Conservation (phyloP, 768 basidiomycete genomes). For the Leccinellum rugosiceps region DNA sequence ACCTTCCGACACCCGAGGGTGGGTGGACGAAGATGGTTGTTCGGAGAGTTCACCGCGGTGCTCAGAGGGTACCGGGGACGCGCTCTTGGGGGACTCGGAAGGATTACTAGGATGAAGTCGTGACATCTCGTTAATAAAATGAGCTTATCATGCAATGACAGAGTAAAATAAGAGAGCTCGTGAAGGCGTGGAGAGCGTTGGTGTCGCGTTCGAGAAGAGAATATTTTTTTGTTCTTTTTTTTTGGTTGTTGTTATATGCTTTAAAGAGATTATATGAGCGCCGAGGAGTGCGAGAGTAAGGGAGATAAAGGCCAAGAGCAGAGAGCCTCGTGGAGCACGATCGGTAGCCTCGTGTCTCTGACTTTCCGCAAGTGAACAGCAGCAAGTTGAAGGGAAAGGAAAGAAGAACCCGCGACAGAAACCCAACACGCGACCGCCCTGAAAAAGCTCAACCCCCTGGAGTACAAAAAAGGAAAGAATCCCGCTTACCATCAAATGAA, state of each 20-base stretch:
- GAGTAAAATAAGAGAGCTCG: slow-evolving; percentile 30
- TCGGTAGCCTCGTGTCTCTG: slow-evolving; percentile 48
- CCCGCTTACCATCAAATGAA: slow-evolving; percentile 28
- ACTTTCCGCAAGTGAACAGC: slow-evolving; percentile 38
- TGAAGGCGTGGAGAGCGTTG: slow-evolving; percentile 25
- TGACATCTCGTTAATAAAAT: slow-evolving; percentile 37
- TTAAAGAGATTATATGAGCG: slow-evolving; percentile 16
- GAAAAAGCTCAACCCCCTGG: slow-evolving; percentile 32
- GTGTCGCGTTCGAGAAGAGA: slow-evolving; percentile 32
- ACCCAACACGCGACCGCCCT: slow-evolving; percentile 31
- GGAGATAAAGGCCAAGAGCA: slow-evolving; percentile 27
- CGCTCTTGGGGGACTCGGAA: slow-evolving; percentile 31
- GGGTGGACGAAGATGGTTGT: slow-evolving; percentile 35
- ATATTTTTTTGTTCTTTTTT: slow-evolving; percentile 20
- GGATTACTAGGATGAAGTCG: slow-evolving; percentile 31
- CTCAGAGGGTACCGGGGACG: slow-evolving; percentile 26
- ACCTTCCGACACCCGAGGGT: slow-evolving; percentile 36
- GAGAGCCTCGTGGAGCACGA: slow-evolving; percentile 47
- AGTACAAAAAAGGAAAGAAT: slow-evolving; percentile 28
- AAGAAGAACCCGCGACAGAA: slow-evolving; percentile 17
- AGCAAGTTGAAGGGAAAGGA: slow-evolving; percentile 23
- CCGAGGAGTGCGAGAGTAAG: slow-evolving; percentile 20
- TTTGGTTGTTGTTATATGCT: neutral
- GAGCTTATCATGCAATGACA: slow-evolving; percentile 26
- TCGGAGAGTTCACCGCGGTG: slow-evolving; percentile 30